Conservation (phyloP, 148 eudicot species). For the Rhododendron griersonianum region DNA sequence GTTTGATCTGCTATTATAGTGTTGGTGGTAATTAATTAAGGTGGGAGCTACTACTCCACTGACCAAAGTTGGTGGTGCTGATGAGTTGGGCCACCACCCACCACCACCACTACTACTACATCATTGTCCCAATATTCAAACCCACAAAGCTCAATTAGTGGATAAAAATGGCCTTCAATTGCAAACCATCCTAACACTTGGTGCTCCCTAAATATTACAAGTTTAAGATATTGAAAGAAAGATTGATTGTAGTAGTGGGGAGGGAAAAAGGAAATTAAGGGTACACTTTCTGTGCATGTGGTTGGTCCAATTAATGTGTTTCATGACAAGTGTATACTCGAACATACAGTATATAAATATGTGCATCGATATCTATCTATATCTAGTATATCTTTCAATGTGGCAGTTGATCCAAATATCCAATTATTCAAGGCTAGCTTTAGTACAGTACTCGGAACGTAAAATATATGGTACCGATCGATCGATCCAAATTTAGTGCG, state of each 20-base stretch:
- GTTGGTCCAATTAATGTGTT: not conserved
- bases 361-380: not conserved
- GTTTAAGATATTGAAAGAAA: not conserved
- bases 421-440: no score
- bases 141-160: slow-evolving; percentile 9
- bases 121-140: slow-evolving; percentile 11
- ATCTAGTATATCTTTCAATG: no score
- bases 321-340: no score
- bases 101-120: slow-evolving; percentile 14
- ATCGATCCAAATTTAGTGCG: no score
- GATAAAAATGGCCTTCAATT: slow-evolving; percentile 10
- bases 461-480: no score
- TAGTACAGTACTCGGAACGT: no score
- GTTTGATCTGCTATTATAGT: slow-evolving; percentile 15
- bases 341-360: not conserved
- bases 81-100: slow-evolving; percentile 24
- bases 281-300: not conserved
- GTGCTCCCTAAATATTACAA: slow-evolving; percentile 11
- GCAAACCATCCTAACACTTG: slow-evolving; percentile 31
- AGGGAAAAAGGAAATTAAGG: not conserved
- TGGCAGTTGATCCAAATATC: no score
- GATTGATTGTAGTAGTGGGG: not conserved
- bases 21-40: slow-evolving; percentile 32
- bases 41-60: slow-evolving; percentile 42
- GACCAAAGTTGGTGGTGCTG: slow-evolving; percentile 19